Evolutionary conservation across 495 filamentous ascomycete genomes (phyloP).

Genomic region (Xylaria intraflava): DNA sequence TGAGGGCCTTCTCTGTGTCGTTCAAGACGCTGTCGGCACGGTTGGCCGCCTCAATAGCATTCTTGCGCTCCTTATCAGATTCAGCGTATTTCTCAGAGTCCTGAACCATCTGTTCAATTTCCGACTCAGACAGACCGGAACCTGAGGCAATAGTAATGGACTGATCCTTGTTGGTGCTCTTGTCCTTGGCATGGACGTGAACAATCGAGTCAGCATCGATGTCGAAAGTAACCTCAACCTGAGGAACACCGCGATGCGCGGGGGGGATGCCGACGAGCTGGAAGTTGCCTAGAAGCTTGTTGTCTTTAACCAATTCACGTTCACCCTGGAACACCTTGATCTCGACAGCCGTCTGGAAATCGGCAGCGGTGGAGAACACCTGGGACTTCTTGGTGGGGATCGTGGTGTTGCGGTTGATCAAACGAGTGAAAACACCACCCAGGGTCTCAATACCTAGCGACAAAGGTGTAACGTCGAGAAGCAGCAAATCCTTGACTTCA

Average conservation of each 20-base stretch:
- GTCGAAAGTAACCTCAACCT: constrained; percentile 98
- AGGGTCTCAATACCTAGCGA: constrained; percentile 99
- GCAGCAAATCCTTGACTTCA: constrained; percentile 92
- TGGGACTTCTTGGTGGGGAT: constrained; percentile 99
- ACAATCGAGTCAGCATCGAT: constrained; percentile 99
- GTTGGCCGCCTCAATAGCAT: constrained; percentile 91
- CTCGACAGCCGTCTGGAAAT: constrained; percentile 99
- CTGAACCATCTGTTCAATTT: constrained; percentile 95
- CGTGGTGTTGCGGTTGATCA: constrained; percentile 99
- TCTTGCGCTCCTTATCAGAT: constrained; percentile 93
- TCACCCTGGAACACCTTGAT: constrained; percentile 99
- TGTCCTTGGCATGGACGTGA: constrained; percentile 98
- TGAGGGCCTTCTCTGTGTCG: constrained; percentile 97
- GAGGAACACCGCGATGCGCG: constrained; percentile 94
- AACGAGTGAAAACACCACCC: constrained; percentile 96
- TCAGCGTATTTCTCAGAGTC: constrained; percentile 97
- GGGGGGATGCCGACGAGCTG: constrained; percentile 97
- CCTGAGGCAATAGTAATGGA: constrained; percentile 98
- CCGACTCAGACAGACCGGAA: constrained; percentile 89
- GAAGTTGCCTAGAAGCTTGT: constrained; percentile 99
- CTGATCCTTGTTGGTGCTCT: constrained; percentile 99
- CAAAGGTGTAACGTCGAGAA: constrained; percentile 94
- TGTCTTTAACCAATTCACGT: constrained; percentile 98
- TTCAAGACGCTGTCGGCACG: constrained; percentile 91
- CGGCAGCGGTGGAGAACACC: constrained; percentile 95